Evolutionary conservation across 2,329 filamentous ascomycete species (phyloP), one percentile per base, ranked within the genome.

Genomic region (Calonectria leucothoes): DNA sequence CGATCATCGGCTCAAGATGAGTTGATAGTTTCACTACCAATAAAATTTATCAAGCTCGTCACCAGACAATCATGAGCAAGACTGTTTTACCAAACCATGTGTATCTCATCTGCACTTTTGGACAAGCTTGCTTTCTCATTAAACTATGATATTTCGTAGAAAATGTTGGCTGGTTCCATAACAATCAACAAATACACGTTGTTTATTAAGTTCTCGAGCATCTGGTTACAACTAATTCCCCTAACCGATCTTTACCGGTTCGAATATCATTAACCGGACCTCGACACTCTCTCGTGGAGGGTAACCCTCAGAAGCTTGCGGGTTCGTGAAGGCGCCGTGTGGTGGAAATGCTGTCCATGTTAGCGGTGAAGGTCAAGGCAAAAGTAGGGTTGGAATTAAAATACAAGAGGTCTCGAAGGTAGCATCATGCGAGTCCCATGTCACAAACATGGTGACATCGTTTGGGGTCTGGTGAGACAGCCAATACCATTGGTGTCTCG

Each of bases 61-160:
- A 45, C 39, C 1, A 8, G 20, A n/a, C n/a, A n/a, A 3, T n/a
- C n/a, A n/a, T n/a, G n/a, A n/a, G n/a, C n/a, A 1, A 14, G 37
- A 4, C 4, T 45, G 39, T n/a, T 42, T 42, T 20, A 42, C 17
- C 20, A 2, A n/a, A 20, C 2, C 8, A 6, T 20, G 17, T 20
- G 20, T 20, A 7, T 7, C 3, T 7, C 20, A 3, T 42, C 8
- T 20, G 37, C 37, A 42, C 2, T 1, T 20, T 42, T 20, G 6
- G 37, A 42, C 4, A 6, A 7, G 20, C 12, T 42, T 6, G 20
- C 20, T n/a, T 20, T n/a, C 11, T 2, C 3, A 45, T n/a, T 6
- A n/a, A 45, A 3, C 15, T n/a, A 1, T n/a, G 11, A 2, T 17
- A 45, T 7, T 0, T 6, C 2, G 6, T 45, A 3, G 4, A n/a